phyloP scores from a whole-genome alignment of 169 alveolate species.

The Babesia bovis region DNA sequence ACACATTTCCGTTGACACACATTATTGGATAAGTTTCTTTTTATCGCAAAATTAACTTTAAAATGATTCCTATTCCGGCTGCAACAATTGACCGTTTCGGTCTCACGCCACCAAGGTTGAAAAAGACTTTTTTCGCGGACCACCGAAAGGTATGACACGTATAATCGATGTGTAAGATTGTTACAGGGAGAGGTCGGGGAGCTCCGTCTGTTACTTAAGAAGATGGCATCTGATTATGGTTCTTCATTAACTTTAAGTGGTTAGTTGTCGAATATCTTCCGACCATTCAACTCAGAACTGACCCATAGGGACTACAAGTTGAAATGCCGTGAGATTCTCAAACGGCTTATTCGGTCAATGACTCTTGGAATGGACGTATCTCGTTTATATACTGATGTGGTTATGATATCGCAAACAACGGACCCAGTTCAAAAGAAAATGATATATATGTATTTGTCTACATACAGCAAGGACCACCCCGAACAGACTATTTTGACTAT shows the following conservation, averaged over 20 bases:
- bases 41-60: constrained; percentile 19
- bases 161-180: neutral
- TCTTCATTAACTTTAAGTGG: constrained; percentile 25
- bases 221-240: constrained; percentile 57
- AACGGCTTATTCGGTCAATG: constrained; percentile 87
- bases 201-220: constrained; percentile 44
- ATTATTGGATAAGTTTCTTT: neutral
- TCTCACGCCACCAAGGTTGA: constrained; percentile 49
- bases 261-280: neutral
- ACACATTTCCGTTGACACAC: neutral
- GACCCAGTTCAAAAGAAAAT: constrained; percentile 98
- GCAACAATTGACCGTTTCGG: constrained; percentile 36
- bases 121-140: constrained; percentile 49
- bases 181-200: constrained; percentile 69
- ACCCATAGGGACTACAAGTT: neutral
- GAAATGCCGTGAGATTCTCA: constrained; percentile 72
- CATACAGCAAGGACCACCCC: constrained; percentile 90
- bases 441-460: constrained; percentile 94
- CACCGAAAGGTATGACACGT: constrained; percentile 45
- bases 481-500: constrained; percentile 97
- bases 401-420: constrained; percentile 93
- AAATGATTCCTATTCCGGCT: constrained; percentile 39
- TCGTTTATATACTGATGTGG: constrained; percentile 94
- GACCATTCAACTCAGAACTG: neutral
- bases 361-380: constrained; percentile 96